Conservation (phyloP, 176 grass and related monocot species). For the Tillandsia leiboldiana region DNA sequence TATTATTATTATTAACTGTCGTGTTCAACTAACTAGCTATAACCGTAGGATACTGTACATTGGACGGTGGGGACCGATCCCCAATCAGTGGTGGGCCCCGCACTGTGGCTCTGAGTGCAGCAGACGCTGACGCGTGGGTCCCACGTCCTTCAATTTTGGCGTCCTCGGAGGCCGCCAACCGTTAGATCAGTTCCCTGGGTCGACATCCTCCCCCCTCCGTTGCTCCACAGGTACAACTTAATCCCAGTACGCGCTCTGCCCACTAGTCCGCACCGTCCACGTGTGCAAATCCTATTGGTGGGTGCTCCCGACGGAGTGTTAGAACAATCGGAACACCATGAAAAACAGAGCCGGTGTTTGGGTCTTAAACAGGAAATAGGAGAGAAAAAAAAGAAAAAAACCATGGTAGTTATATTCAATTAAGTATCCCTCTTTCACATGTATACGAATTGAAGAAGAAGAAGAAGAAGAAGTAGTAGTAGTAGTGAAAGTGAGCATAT, state of each 20-base stretch:
- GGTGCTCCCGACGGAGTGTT: constrained; percentile 1
- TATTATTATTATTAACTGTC: constrained; percentile 23
- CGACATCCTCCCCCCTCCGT: neutral
- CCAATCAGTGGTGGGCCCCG: neutral
- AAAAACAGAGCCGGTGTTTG: constrained; percentile 1
- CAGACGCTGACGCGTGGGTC: neutral
- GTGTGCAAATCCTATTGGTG: neutral
- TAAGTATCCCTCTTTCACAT: constrained; percentile 25
- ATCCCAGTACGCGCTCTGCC: neutral
- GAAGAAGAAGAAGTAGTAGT: neutral
- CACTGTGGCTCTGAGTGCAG: neutral
- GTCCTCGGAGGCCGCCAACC: neutral
- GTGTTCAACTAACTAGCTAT: constrained; percentile 20
- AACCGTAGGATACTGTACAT: constrained; percentile 5
- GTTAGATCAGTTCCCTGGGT: neutral
- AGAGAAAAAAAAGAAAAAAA: neutral
- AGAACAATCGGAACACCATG: constrained; percentile 8
- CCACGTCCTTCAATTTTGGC: neutral
- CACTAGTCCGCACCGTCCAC: too few relatives aligned
- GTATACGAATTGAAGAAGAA: constrained; percentile 16
- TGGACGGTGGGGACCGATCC: neutral
- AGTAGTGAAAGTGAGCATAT: neutral
- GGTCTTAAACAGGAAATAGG: constrained; percentile 9
- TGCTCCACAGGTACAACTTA: neutral
- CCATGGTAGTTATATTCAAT: neutral